These are phyloP conservation scores for Geotrichum histeridarum DNA, from an alignment of 1,139 yeast genomes.

Conservation along the genomic window DNA sequence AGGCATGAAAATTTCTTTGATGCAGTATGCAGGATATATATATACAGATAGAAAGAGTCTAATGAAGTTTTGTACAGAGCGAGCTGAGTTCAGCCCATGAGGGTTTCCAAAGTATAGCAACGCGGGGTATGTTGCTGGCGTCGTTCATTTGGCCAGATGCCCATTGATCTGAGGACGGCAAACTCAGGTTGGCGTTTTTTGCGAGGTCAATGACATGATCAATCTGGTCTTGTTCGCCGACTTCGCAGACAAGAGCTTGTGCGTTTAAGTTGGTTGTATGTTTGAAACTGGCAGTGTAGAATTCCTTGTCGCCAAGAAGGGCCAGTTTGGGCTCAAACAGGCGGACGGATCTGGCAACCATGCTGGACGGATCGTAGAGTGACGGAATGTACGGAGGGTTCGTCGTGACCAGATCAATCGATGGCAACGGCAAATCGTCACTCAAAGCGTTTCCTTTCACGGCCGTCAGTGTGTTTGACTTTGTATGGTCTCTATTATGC, in stretches of 20 bases:
- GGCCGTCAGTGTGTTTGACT: neutral
- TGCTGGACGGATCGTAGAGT: constrained; percentile 37
- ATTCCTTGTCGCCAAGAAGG: constrained; percentile 66
- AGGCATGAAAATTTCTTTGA: neutral
- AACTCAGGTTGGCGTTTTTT: neutral
- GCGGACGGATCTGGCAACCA: constrained; percentile 57
- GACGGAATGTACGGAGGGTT: constrained; percentile 86
- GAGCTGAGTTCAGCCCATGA: neutral
- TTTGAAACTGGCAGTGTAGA: constrained; percentile 53
- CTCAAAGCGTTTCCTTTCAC: constrained; percentile 26
- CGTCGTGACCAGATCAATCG: constrained; percentile 55
- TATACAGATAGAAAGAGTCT: neutral
- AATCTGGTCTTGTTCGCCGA: constrained; percentile 40
- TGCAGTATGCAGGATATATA: neutral
- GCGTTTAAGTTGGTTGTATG: constrained; percentile 43
- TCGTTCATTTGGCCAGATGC: constrained; percentile 33
- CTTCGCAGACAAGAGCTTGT: constrained; percentile 45
- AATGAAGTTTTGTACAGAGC: neutral
- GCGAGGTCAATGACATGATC: constrained; percentile 24
- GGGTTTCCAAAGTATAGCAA: constrained; percentile 37
- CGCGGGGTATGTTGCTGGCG: constrained; percentile 35
- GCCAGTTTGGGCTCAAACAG: constrained; percentile 74
- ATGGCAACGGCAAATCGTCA: constrained; percentile 3
- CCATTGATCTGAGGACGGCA: constrained; percentile 25
- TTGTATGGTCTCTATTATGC: constrained; percentile 17